These are phyloP conservation scores for Phylloporus sp. DNA, from an alignment of 768 basidiomycete species.

Conservation along the genomic window DNA sequence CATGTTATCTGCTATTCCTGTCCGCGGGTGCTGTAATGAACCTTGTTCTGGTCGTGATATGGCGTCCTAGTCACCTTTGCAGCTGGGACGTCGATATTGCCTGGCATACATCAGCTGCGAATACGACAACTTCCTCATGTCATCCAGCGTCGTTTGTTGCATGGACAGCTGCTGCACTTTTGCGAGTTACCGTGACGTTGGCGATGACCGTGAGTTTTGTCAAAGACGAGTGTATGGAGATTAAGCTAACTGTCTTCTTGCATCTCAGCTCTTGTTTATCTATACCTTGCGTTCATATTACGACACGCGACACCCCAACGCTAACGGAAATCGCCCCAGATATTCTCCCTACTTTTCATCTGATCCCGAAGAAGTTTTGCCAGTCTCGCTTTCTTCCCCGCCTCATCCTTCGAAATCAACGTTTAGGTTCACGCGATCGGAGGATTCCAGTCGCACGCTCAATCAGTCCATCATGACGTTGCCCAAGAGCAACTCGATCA, in stretches of 20 bases:
- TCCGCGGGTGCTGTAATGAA: conserved; percentile 52
- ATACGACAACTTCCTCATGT: conserved; percentile 16
- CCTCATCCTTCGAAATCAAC: conserved; percentile 11
- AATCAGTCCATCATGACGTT: conserved; percentile 22
- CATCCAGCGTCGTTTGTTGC: conserved; percentile 33
- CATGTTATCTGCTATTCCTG: conserved; percentile 43
- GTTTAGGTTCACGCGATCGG: conserved; percentile 11
- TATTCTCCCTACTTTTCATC: conserved; percentile 18
- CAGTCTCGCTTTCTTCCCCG: conserved; percentile 12
- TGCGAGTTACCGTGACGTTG: conserved; percentile 52
- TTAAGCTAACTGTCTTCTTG: conserved; percentile 3
- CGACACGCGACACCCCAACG: conserved; percentile 16
- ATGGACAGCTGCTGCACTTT: conserved; percentile 51
- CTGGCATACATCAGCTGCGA: conserved; percentile 46
- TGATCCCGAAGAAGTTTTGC: conserved; percentile 19
- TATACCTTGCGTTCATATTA: conserved; percentile 16
- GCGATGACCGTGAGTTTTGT: conserved; percentile 46
- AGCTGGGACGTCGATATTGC: conserved; percentile 60
- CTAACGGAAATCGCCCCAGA: conserved; percentile 1
- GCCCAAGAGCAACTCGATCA: conserved; percentile 23
- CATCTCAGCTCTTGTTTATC: conserved; percentile 21
- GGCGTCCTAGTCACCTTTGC: conserved; percentile 52
- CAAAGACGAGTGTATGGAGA: background rate
- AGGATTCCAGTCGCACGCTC: conserved; percentile 17
- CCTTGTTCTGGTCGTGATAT: conserved; percentile 48